phyloP scores from a whole-genome alignment of 331 rosid species.

The Quercus lobata region DNA sequence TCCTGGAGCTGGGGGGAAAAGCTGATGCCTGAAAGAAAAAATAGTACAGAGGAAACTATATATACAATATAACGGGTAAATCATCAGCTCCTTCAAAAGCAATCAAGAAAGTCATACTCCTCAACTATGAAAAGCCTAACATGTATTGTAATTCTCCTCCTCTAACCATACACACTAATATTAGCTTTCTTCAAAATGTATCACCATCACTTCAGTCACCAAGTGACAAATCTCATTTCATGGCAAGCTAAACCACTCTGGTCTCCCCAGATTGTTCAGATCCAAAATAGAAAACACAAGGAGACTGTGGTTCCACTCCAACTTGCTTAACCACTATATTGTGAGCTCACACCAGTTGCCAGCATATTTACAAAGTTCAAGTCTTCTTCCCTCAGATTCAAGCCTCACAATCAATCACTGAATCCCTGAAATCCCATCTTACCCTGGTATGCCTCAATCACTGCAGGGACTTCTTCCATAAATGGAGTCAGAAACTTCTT shows the following conservation, averaged over 20 bases:
- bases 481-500: background rate
- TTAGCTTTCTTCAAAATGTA: background rate
- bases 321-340: background rate
- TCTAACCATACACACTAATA: background rate
- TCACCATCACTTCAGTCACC: background rate
- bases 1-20: background rate
- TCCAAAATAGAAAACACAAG: background rate
- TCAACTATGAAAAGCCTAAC: background rate
- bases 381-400: background rate
- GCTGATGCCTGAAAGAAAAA: background rate
- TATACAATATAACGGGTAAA: background rate
- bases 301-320: too few relatives aligned
- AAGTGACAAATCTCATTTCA: background rate
- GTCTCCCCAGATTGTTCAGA: background rate
- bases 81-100: background rate
- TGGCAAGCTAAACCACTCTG: background rate
- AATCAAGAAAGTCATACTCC: background rate
- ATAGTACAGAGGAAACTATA: background rate
- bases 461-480: background rate
- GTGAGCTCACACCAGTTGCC: background rate
- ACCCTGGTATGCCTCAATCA: background rate
- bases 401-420: background rate
- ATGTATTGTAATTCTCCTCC: background rate
- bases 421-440: background rate
- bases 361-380: background rate